Conservation (phyloP, 805 yeast species). For the Saccharomycopsis sp. region DNA sequence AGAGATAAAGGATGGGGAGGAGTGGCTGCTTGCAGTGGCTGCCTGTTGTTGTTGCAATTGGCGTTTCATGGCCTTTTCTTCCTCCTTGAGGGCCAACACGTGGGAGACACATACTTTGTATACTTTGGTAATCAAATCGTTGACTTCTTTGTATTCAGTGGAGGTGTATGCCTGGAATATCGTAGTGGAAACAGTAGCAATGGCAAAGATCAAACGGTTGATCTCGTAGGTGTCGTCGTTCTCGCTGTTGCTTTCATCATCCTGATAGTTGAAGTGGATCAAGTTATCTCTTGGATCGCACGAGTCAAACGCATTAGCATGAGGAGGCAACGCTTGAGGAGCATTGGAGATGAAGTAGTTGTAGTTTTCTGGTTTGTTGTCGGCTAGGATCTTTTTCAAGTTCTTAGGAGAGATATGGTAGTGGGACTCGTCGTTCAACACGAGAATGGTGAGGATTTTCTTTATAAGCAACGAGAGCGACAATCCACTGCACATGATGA, state of each 20-base stretch:
- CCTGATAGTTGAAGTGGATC: neutral
- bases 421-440: conserved; percentile 18
- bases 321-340: neutral
- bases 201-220: conserved; percentile 13
- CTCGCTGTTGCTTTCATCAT: neutral
- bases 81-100: conserved; percentile 21
- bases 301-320: neutral
- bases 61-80: conserved; percentile 10
- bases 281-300: conserved; percentile 6
- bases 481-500: conserved; percentile 6
- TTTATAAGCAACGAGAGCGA: conserved; percentile 7
- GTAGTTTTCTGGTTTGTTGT: conserved; percentile 11
- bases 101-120: conserved; percentile 19
- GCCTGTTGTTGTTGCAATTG: conserved; percentile 4
- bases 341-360: neutral
- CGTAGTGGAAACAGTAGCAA: conserved; percentile 19
- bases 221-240: conserved; percentile 9
- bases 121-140: conserved; percentile 14
- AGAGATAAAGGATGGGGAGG: neutral
- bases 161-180: conserved; percentile 16
- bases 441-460: conserved; percentile 14
- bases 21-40: neutral
- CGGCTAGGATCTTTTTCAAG: conserved; percentile 11
- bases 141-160: conserved; percentile 17
- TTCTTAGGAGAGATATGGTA: conserved; percentile 4